Evolutionary conservation across 352 stramenopile species (phyloP).

Genomic region (Phytophthora macrochlamydospora): DNA sequence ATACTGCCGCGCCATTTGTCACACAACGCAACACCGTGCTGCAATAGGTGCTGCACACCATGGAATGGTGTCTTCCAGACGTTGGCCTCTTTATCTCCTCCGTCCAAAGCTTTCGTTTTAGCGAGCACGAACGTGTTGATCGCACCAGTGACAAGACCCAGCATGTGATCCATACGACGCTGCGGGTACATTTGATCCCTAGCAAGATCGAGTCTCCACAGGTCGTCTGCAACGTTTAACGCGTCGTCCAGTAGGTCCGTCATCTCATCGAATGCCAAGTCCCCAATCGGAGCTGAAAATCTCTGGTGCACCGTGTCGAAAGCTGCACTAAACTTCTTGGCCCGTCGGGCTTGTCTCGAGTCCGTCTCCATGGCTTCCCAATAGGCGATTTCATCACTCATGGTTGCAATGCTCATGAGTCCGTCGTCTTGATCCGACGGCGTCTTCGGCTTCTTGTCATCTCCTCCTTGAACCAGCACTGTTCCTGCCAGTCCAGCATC

Average conservation of each 20-base stretch:
- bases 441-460: constrained; percentile 17
- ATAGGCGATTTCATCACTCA: constrained; percentile 89
- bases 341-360: constrained; percentile 57
- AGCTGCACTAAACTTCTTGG: constrained; percentile 76
- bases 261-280: constrained; percentile 81
- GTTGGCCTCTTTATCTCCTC: constrained; percentile 38
- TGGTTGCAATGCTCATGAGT: constrained; percentile 81
- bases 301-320: constrained; percentile 88
- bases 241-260: constrained; percentile 87
- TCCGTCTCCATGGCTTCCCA: constrained; percentile 71
- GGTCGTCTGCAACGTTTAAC: constrained; percentile 86
- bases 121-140: constrained; percentile 79
- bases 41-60: constrained; percentile 59
- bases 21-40: constrained; percentile 70
- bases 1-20: constrained; percentile 81
- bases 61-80: constrained; percentile 79
- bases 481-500: constrained; percentile 61
- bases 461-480: constrained; percentile 38
- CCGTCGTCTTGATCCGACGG: constrained; percentile 37
- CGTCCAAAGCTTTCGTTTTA: constrained; percentile 38
- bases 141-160: constrained; percentile 78
- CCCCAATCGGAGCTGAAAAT: constrained; percentile 58
- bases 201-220: constrained; percentile 84
- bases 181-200: constrained; percentile 81
- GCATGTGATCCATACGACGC: constrained; percentile 85